These are phyloP conservation scores for Daldinia loculata DNA, from an alignment of 495 filamentous ascomycete genomes.

Conservation along the genomic window DNA sequence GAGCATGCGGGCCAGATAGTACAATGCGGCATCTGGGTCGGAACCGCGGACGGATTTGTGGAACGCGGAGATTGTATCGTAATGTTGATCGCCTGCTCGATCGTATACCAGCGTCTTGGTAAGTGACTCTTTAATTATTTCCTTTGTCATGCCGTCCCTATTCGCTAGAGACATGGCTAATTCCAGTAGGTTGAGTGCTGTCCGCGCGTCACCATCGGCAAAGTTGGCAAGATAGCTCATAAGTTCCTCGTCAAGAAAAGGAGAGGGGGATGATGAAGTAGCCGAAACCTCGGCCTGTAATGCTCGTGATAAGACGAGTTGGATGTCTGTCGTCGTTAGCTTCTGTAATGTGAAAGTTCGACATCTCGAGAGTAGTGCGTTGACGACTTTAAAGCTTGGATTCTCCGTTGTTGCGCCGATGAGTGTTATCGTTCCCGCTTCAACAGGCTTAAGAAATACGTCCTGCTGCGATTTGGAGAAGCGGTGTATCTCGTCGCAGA, in stretches of 20 bases:
- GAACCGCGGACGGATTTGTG: conserved; percentile 94
- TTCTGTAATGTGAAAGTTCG: conserved; percentile 86
- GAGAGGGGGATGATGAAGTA: conserved; percentile 49
- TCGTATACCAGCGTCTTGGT: conserved; percentile 96
- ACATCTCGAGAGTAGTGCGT: conserved; percentile 86
- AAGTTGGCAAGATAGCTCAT: conserved; percentile 83
- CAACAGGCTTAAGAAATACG: conserved; percentile 92
- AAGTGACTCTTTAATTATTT: conserved; percentile 77
- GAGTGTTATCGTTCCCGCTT: conserved; percentile 87
- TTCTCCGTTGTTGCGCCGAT: conserved; percentile 98
- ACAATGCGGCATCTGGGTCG: conserved; percentile 85
- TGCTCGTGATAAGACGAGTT: conserved; percentile 76
- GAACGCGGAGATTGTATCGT: conserved; percentile 94
- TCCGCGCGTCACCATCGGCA: conserved; percentile 90
- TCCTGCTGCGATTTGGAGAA: conserved; percentile 96
- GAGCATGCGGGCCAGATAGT: conserved; percentile 97
- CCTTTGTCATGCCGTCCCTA: conserved; percentile 59
- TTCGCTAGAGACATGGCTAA: conserved; percentile 70
- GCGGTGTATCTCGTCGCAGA: conserved; percentile 97
- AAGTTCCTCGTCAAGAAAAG: conserved; percentile 79
- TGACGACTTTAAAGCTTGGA: conserved; percentile 92
- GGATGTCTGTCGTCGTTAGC: conserved; percentile 74
- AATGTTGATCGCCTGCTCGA: conserved; percentile 93
- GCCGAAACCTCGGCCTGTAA: conserved; percentile 63
- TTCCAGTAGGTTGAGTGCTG: conserved; percentile 90